Evolutionary conservation across 75 land plant genomes (phyloP), one percentile per base, ranked within the genome.

Genomic region (Selaginella moellendorffii): DNA sequence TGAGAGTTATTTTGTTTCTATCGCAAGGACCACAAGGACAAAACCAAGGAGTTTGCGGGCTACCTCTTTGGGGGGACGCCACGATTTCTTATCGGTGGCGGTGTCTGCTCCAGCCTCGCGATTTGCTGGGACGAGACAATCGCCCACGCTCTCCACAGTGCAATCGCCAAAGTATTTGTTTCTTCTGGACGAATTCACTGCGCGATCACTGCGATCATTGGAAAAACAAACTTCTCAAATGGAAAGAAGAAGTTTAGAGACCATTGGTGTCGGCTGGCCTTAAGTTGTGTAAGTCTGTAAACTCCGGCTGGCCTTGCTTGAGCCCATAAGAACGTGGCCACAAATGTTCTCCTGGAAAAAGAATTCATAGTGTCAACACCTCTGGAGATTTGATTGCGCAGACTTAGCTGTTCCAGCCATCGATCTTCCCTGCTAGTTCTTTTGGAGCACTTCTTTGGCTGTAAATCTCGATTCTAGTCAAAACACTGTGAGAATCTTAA

Each of bases 281-380:
- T 42, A 85, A 72, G 65, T 85, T 85, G 53, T 85, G 88, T 30
- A 85, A 64, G 68, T 83, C 88, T 61, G 79, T 80, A 52, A 82
- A 72, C 22, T 81, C 85, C 52, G 86, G 76, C 21, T 53, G 65
- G 54, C 76, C 83, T 52, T 71, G 61, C 10, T 2, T 31, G 8
- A 85, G 42, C 1, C 88, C 88, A 76, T 80, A 85, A 14, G 88
- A 85, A 0, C 86, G 75, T 42, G 88, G 88, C 88, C 88, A 85
- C 27, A 85, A 61, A 71, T 85, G 88, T 60, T 85, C 86, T 65
- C 88, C 88, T 85, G 71, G 30, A 28, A 52, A 25, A 25, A 67
- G 29, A 20, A 30, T 58, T 8, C 10, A 21, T 58, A 46, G 9
- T 58, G n/a, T 58, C 61, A 58, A 17, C 10, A 17, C 10, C 61